Base-by-base conservation (phyloP, 2,329 filamentous ascomycete genomes). In the Talaromyces albobiverticillius region DNA sequence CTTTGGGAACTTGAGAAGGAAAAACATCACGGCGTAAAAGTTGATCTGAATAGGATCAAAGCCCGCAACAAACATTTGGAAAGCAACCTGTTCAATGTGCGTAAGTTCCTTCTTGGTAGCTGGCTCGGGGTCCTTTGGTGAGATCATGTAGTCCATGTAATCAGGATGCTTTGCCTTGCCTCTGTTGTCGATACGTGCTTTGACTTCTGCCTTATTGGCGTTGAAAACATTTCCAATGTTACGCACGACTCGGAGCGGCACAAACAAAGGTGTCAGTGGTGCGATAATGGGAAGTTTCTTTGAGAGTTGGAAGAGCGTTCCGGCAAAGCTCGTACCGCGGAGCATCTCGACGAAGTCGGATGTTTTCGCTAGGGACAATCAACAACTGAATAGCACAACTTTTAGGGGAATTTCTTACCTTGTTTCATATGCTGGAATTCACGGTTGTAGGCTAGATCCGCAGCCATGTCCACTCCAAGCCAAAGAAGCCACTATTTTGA, bases 341-440 rank as follows among this genome's bases (percentile, higher is more conserved):
- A 46, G 11, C 16, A 16, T 46, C 43, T 46, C 43, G 25, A 46
- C 5, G 14, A 46, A 46, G 31, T 46, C 25, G 6, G 43, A 46
- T 46, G 43, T 46, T 29, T 46, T 46, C 23, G 14, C 43, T 46
- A 18, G 13, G 14, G 29, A n/a, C 16, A 18, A 46, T n/a, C n/a
- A n/a, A n/a, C n/a, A n/a, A n/a, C n/a, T n/a, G 16, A 18, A 18
- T 16, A 16, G n/a, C 14, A 46, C 31, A 3, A 18, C 10, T 46
- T 13, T 1, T 16, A 18, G n/a, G 25, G n/a, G 16, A 32, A 18
- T 29, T 11, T 32, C 31, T 36, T 40, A 49, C 46, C 23, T 18
- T 49, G 9, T 38, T 18, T 49, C 8, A 49, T 18, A 36, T 36
- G 46, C 18, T 49, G 31, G 16, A 49, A 49, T 49, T 49, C 31